A percentile compares a stretch with the other conserved stretches of the same genome.
Evolutionary conservation across 495 filamentous ascomycete genomes (phyloP).

Genomic region (Aspergillus bertholletiae): DNA sequence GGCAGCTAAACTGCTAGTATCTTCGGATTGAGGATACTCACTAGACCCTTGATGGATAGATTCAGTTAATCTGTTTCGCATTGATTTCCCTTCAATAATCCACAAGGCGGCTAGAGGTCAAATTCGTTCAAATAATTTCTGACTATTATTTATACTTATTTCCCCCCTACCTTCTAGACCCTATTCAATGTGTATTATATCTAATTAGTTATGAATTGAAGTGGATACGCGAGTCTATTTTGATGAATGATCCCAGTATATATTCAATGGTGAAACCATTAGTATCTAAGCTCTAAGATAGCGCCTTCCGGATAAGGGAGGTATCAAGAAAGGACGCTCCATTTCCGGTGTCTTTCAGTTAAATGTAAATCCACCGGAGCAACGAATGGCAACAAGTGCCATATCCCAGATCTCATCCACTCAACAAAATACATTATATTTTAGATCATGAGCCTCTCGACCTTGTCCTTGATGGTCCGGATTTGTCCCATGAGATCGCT

Average conservation of each 20-base stretch:
- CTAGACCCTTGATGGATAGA: neutral
- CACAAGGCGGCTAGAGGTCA: neutral
- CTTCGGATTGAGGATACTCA: neutral
- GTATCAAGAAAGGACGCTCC: neutral
- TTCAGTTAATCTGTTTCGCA: neutral
- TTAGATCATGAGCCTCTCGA: constrained; percentile 96
- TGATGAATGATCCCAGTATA: too few relatives aligned
- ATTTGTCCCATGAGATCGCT: constrained; percentile 85
- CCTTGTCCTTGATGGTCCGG: constrained; percentile 82
- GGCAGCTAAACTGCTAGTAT: neutral
- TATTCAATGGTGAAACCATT: too few relatives aligned
- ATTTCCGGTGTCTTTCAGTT: neutral
- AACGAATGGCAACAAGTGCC: neutral
- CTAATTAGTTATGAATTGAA: too few relatives aligned
- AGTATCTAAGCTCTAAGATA: neutral
- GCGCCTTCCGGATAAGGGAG: neutral
- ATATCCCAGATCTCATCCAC: neutral
- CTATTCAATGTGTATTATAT: too few relatives aligned
- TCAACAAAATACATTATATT: neutral
- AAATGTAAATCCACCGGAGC: neutral
- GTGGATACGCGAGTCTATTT: too few relatives aligned
- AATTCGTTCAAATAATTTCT: too few relatives aligned
- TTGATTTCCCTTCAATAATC: neutral
- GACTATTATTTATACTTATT: neutral
- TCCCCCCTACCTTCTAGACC: neutral